These are phyloP conservation scores for Isoetes taiwanensis DNA, from an alignment of 75 land plant genomes.

Conservation along the genomic window DNA sequence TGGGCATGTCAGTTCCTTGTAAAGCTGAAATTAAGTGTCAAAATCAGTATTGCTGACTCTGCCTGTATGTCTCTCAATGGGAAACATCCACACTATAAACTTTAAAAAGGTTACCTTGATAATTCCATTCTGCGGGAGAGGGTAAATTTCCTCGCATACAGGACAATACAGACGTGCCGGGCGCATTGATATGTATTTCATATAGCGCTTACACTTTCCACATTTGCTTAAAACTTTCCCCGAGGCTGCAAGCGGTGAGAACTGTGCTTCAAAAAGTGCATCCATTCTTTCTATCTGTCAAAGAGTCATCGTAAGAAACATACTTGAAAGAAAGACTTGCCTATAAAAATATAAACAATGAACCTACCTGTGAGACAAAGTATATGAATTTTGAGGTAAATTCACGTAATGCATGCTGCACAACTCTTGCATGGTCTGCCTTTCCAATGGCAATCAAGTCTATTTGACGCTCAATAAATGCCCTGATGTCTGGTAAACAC, in stretches of 20 bases:
- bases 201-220: conserved; percentile 86
- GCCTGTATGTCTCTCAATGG: background rate
- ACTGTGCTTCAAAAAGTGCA: conserved; percentile 91
- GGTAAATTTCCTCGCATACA: conserved; percentile 87
- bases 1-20: conserved; percentile 89
- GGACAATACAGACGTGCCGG: conserved; percentile 76
- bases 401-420: conserved; percentile 62
- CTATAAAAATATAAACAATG: background rate
- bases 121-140: conserved; percentile 74
- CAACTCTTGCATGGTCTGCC: conserved; percentile 59
- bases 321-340: background rate
- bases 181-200: conserved; percentile 79
- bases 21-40: conserved; percentile 38
- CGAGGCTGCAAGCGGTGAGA: conserved; percentile 83
- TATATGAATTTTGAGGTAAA: conserved; percentile 55
- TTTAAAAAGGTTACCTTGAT: conserved; percentile 46
- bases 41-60: background rate
- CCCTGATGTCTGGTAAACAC: conserved; percentile 86
- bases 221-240: conserved; percentile 86
- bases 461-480: conserved; percentile 95
- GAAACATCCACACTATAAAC: background rate
- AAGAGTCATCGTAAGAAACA: background rate
- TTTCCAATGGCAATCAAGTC: conserved; percentile 87
- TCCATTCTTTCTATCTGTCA: conserved; percentile 87
- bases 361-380: conserved; percentile 60